Evolutionary conservation across 768 basidiomycete species (phyloP), one percentile per base, ranked within the genome.

Genomic region (Boletus reticuloceps): DNA sequence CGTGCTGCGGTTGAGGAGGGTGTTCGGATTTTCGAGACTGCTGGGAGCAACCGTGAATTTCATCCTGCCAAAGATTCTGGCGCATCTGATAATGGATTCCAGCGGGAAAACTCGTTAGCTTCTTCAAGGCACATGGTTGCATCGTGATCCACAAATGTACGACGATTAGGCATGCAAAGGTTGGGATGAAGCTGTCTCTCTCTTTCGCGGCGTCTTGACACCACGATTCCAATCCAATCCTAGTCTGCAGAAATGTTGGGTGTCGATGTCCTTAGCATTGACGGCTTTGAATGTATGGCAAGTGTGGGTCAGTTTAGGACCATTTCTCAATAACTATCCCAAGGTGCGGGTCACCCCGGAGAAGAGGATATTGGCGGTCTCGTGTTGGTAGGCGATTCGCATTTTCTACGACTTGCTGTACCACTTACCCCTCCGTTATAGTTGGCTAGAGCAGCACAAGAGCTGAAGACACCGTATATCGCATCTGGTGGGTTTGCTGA

Each of bases 401-500:
- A 13, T 39, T 31, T n/a, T 29, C 31, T 38, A 11, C 39, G 6
- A 6, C 36, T 56, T 27, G 22, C 32, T 36, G 36, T 32, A 46
- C 44, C 17, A n/a, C 47, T 52, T 29, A 51, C 46, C 45, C 16
- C 7, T 58, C 13, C 9, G 2, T 29, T 39, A 4, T 46, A 94
- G 91, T 79, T 97, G 45, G 93, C 94, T 2, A 81, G 92, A 50
- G 92, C 94, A 1, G 90, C 87, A 2, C 82, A 89, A 61, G 91
- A 95, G 59, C 75, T 97, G 47, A 84, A 84, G 47, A 75, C 88
- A 37, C 95, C 95, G 3, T 98, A 84, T 68, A 83, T 97, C 53
- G 93, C 95, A 0, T 94, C 91, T 2, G 95, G 95, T 6, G 95
- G 95, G 11, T 81, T 97, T 58, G 94, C 88, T 10, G 89, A 97